phyloP scores from a whole-genome alignment of 2,329 filamentous ascomycete species.

The Aspergillus sp. region DNA sequence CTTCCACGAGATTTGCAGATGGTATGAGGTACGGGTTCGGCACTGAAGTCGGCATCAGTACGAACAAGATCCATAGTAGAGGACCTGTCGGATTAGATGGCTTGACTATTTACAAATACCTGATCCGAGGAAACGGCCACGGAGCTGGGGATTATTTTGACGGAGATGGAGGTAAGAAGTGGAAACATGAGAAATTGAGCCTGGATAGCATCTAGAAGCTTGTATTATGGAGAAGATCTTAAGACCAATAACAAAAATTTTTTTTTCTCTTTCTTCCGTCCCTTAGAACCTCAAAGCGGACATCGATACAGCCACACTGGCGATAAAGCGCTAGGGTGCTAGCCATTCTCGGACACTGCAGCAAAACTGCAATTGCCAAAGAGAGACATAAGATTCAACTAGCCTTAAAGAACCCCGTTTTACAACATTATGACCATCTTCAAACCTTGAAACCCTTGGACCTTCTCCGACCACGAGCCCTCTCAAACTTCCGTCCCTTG shows the following conservation, averaged over 20 bases:
- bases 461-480: slow-evolving; percentile 95
- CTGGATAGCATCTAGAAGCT: slow-evolving; percentile 1
- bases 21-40: slow-evolving; percentile 97
- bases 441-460: slow-evolving; percentile 99
- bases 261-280: neutral
- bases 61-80: slow-evolving; percentile 93
- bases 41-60: slow-evolving; percentile 96
- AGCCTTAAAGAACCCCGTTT: neutral
- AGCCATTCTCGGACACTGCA: neutral
- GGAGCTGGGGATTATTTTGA: slow-evolving; percentile 62
- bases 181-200: slow-evolving; percentile 48
- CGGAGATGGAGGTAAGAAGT: slow-evolving; percentile 46
- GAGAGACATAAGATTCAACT: neutral
- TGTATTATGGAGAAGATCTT: neutral
- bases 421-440: slow-evolving; percentile 23
- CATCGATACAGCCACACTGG: neutral
- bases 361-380: neutral
- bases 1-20: slow-evolving; percentile 86
- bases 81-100: slow-evolving; percentile 92
- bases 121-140: slow-evolving; percentile 76
- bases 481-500: slow-evolving; percentile 99
- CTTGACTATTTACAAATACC: slow-evolving; percentile 95
- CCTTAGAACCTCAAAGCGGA: neutral
- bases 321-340: neutral
- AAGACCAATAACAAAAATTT: neutral